These are phyloP conservation scores for Blastocystis sp. DNA, from an alignment of 352 stramenopile genomes.

Conservation along the genomic window DNA sequence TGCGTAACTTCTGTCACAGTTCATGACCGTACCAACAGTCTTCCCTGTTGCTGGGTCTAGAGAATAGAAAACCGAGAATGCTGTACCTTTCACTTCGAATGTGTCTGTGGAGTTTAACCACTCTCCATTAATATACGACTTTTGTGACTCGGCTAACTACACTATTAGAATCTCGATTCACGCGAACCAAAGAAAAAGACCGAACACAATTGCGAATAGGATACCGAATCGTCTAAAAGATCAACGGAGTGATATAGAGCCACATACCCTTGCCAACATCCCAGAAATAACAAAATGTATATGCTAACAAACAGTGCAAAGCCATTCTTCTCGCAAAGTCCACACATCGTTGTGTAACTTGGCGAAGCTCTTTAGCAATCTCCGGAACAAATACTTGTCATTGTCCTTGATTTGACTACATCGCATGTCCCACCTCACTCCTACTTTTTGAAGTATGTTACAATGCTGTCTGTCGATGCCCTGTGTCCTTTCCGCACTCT, in stretches of 20 bases:
- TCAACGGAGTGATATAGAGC: not conserved
- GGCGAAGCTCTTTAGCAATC: slow-evolving; percentile 75
- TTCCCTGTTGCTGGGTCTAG: slow-evolving; percentile 70
- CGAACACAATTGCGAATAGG: not conserved
- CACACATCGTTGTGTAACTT: slow-evolving; percentile 71
- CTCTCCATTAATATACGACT: not conserved
- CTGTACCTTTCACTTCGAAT: not conserved
- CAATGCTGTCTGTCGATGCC: slow-evolving; percentile 13
- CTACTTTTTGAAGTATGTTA: slow-evolving; percentile 15
- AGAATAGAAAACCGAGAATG: not conserved
- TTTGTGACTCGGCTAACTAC: slow-evolving; percentile 42
- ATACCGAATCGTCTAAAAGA: not conserved
- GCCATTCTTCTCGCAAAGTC: slow-evolving; percentile 71
- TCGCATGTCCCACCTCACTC: not conserved
- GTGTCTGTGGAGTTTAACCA: not conserved
- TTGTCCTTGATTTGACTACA: slow-evolving; percentile 65
- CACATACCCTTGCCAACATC: not conserved
- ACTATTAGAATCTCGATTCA: not conserved
- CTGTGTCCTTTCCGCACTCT: slow-evolving; percentile 3
- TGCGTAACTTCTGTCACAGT: slow-evolving; percentile 71
- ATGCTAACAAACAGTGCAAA: not conserved
- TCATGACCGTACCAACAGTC: slow-evolving; percentile 71
- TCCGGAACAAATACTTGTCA: slow-evolving; percentile 78
- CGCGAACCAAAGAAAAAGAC: not conserved
- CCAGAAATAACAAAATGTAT: not conserved